phyloP scores from a whole-genome alignment of 1,139 yeast species.

The Kodamaea alishanica region DNA sequence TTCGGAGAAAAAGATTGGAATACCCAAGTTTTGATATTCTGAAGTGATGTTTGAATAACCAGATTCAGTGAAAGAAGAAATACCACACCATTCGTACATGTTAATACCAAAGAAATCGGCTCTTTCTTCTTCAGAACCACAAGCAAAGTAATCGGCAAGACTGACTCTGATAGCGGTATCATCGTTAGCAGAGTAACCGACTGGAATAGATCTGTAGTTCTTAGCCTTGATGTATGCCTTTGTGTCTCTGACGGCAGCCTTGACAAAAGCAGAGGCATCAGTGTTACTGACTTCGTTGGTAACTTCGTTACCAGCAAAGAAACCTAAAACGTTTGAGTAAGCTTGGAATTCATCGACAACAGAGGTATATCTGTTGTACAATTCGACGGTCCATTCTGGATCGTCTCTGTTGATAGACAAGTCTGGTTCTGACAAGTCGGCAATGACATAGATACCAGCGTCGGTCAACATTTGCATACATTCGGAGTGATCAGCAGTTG shows the following conservation, averaged over 20 bases:
- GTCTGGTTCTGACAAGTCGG: constrained; percentile 68
- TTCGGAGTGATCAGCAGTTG: constrained; percentile 56
- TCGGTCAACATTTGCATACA: constrained; percentile 67
- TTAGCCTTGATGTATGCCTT: constrained; percentile 67
- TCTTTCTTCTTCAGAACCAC: constrained; percentile 57
- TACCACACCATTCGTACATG: constrained; percentile 97
- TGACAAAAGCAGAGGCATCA: constrained; percentile 78
- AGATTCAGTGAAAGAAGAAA: constrained; percentile 55
- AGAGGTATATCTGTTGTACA: constrained; percentile 65
- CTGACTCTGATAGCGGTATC: constrained; percentile 66
- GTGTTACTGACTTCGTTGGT: constrained; percentile 72
- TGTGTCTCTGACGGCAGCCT: constrained; percentile 85
- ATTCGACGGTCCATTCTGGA: constrained; percentile 58
- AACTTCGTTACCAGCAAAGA: constrained; percentile 92
- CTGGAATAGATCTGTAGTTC: constrained; percentile 71
- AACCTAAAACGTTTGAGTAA: constrained; percentile 77
- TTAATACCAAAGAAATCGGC: constrained; percentile 93
- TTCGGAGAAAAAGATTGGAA: constrained; percentile 88
- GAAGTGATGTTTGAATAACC: constrained; percentile 75
- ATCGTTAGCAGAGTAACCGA: constrained; percentile 88
- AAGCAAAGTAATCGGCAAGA: constrained; percentile 78
- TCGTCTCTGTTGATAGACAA: constrained; percentile 58
- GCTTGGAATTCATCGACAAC: constrained; percentile 67
- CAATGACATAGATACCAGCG: constrained; percentile 76
- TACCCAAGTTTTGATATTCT: constrained; percentile 64